These are phyloP conservation scores for Penicillium arizonense DNA, from an alignment of 495 filamentous ascomycete genomes.

Conservation along the genomic window DNA sequence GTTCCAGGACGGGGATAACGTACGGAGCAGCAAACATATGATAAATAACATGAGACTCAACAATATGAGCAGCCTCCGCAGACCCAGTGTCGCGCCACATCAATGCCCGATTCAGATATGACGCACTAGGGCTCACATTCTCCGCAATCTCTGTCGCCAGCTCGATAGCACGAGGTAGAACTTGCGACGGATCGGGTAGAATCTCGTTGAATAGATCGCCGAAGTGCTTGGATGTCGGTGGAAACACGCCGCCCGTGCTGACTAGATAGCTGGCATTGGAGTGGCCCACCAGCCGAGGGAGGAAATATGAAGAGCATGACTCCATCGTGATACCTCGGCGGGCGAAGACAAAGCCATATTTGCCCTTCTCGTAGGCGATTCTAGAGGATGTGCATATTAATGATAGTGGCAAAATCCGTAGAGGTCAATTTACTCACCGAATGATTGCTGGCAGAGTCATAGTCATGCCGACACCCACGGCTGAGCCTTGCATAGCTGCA, in stretches of 20 bases:
- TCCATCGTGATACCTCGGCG: slow-evolving; percentile 62
- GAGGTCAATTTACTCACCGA: slow-evolving; percentile 20
- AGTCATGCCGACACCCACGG: slow-evolving; percentile 66
- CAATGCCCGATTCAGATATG: slow-evolving; percentile 56
- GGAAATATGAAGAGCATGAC: slow-evolving; percentile 61
- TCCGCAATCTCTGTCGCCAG: slow-evolving; percentile 56
- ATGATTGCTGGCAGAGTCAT: slow-evolving; percentile 64
- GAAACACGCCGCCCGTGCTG: slow-evolving; percentile 34
- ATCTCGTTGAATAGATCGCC: slow-evolving; percentile 56
- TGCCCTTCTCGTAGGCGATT: slow-evolving; percentile 52
- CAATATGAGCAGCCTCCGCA: slow-evolving; percentile 56
- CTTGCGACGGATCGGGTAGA: slow-evolving; percentile 45
- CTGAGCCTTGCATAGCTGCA: slow-evolving; percentile 62
- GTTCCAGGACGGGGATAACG: slow-evolving; percentile 14
- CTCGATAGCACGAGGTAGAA: slow-evolving; percentile 55
- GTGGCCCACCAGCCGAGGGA: slow-evolving; percentile 59
- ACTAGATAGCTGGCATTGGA: slow-evolving; percentile 54
- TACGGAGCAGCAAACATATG: slow-evolving; percentile 51
- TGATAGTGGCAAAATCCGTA: background rate
- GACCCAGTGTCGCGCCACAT: slow-evolving; percentile 56
- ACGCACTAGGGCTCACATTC: slow-evolving; percentile 55
- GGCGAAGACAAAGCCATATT: slow-evolving; percentile 64
- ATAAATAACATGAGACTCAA: slow-evolving; percentile 56
- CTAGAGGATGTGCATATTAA: slow-evolving; percentile 14
- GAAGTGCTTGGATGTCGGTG: slow-evolving; percentile 34